These are phyloP conservation scores for Trypanosoma scelopori DNA, from an alignment of 208 protist genomes.

Conservation along the genomic window DNA sequence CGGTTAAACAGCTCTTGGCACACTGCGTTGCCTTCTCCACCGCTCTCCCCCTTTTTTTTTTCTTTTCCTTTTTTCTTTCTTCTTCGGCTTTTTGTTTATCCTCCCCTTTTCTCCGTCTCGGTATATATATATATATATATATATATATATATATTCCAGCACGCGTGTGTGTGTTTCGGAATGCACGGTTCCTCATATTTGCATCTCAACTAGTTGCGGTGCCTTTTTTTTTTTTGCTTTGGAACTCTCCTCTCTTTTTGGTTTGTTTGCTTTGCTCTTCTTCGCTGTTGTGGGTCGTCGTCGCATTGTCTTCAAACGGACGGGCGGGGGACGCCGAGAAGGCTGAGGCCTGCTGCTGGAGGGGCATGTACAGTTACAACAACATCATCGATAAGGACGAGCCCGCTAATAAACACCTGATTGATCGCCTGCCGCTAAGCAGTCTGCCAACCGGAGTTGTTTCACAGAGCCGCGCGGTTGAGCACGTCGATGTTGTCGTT, in stretches of 20 bases:
- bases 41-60: not conserved
- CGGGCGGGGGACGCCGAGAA: not conserved
- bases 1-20: no score
- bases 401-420: constrained; percentile 61
- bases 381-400: constrained; percentile 87
- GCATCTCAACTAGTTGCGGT: no score
- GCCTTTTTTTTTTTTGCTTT: no score
- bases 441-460: constrained; percentile 23
- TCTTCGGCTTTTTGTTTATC: constrained; percentile 4
- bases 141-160: no score
- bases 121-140: no score
- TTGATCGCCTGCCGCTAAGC: constrained; percentile 49
- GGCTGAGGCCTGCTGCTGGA: no score
- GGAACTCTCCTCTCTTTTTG: no score
- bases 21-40: not conserved
- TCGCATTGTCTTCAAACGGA: constrained; percentile 7
- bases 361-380: constrained; percentile 77
- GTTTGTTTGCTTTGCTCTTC: no score
- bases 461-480: constrained; percentile 16
- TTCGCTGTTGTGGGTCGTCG: no score
- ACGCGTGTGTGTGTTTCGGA: no score
- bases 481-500: constrained; percentile 66
- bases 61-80: constrained; percentile 5
- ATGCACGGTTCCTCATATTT: no score
- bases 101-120: constrained; percentile 24